Conservation (phyloP, 345 rosid species). For the Boechera divaricarpa region DNA sequence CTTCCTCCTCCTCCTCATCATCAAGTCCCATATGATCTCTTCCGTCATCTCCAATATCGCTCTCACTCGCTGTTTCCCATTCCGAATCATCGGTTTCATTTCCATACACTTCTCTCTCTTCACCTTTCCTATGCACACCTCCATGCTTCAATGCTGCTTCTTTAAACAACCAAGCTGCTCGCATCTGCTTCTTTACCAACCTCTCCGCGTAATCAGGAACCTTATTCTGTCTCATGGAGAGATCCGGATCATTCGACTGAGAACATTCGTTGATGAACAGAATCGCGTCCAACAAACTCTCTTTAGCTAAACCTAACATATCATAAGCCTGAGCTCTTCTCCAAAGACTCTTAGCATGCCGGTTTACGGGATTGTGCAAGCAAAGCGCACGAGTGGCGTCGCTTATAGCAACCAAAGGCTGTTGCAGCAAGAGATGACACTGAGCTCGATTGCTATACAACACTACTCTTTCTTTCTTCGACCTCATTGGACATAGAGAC, state of each 20-base stretch:
- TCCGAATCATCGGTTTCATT: conserved; percentile 88
- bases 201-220: conserved; percentile 99
- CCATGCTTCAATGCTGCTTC: conserved; percentile 95
- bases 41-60: conserved; percentile 89
- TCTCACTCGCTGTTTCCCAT: conserved; percentile 98
- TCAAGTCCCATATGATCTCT: conserved; percentile 77
- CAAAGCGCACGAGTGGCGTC: conserved; percentile 93
- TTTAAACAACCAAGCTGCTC: conserved; percentile 97
- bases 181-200: conserved; percentile 96
- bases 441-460: conserved; percentile 95
- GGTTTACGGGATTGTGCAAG: conserved; percentile 81
- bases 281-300: conserved; percentile 96
- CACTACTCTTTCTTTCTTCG: conserved; percentile 93
- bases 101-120: conserved; percentile 69
- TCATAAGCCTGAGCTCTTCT: conserved; percentile 99
- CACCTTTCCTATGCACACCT: conserved; percentile 77
- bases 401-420: conserved; percentile 87
- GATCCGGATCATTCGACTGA: conserved; percentile 94
- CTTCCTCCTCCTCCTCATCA: conserved; percentile 69
- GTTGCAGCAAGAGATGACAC: conserved; percentile 92
- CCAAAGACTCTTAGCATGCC: conserved; percentile 98
- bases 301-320: conserved; percentile 94
- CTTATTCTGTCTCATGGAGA: conserved; percentile 87
- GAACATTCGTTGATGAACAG: conserved; percentile 97
- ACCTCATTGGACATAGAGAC: conserved; percentile 89